Conservation (phyloP, 78 protist genomes). For the Dictyostelium purpureum region DNA sequence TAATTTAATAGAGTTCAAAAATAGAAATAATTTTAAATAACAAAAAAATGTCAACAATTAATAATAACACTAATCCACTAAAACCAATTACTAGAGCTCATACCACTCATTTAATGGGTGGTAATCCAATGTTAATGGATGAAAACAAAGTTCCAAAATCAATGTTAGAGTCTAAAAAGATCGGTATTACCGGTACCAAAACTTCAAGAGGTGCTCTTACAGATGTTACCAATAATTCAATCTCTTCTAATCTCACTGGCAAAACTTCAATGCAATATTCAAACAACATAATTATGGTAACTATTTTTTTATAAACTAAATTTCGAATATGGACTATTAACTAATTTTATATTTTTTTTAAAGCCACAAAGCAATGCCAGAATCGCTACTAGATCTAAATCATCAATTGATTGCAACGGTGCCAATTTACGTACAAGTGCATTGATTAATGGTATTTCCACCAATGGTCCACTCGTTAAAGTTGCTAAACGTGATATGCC, state of each 20-base stretch:
- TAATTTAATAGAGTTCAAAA: no score
- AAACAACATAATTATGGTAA: neutral
- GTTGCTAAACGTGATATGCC: neutral
- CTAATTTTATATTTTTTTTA: neutral
- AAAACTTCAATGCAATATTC: neutral
- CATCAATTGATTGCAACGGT: neutral
- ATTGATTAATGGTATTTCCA: neutral
- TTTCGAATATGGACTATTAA: neutral
- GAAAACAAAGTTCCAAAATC: slow-evolving; percentile 61
- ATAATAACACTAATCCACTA: neutral
- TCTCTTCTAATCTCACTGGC: neutral
- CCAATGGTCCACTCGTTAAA: neutral
- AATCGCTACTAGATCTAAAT: neutral
- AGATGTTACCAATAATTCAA: slow-evolving; percentile 62
- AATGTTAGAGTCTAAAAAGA: neutral
- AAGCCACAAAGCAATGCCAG: slow-evolving; percentile 4
- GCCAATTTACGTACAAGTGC: neutral
- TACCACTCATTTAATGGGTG: neutral
- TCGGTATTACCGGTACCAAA: neutral
- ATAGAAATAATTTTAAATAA: no score
- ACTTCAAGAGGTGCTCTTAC: slow-evolving; percentile 59
- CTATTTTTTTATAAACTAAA: neutral
- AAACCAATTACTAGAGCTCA: slow-evolving; percentile 24
- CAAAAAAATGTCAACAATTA: slow-evolving; percentile 31
- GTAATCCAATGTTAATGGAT: slow-evolving; percentile 12